phyloP scores from a whole-genome alignment of 441 rosid genomes.

The Geranium incanum region DNA sequence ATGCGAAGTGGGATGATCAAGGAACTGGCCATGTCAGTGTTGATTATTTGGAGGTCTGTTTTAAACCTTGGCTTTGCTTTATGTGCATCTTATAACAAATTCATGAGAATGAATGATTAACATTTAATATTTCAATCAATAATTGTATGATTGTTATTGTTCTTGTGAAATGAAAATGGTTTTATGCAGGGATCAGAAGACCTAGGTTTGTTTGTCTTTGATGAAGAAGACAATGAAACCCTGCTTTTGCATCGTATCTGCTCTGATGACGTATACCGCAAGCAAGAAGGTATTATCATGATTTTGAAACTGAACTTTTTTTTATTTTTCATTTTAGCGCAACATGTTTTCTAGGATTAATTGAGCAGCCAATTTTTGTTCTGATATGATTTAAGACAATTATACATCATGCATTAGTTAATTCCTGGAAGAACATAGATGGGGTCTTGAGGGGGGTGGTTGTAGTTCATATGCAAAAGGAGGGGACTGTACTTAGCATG shows the following conservation, averaged over 20 bases:
- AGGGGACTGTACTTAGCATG: not conserved
- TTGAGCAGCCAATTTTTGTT: no score
- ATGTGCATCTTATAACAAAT: not conserved
- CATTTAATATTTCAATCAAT: not conserved
- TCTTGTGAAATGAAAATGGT: not conserved
- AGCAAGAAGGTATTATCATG: slow-evolving; percentile 79
- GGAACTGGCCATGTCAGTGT: slow-evolving; percentile 95
- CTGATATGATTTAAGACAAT: no score
- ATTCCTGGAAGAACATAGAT: not conserved
- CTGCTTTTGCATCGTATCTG: slow-evolving; percentile 82
- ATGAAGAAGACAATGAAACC: slow-evolving; percentile 88
- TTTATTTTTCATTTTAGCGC: not conserved
- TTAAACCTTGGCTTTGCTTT: slow-evolving; percentile 7
- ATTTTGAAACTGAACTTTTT: slow-evolving; percentile 10
- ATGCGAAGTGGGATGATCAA: slow-evolving; percentile 99
- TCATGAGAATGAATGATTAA: no score
- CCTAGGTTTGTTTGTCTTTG: slow-evolving; percentile 68
- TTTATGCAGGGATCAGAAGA: slow-evolving; percentile 78
- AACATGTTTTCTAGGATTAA: not conserved
- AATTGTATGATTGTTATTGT: not conserved
- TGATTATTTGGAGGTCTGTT: slow-evolving; percentile 82
- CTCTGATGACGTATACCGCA: slow-evolving; percentile 82
- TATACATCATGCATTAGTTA: no score
- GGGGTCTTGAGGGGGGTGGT: not conserved
- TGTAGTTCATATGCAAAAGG: not conserved